These are phyloP conservation scores for Stemphylium beticola DNA, from an alignment of 2,329 filamentous ascomycete genomes.

Conservation along the genomic window DNA sequence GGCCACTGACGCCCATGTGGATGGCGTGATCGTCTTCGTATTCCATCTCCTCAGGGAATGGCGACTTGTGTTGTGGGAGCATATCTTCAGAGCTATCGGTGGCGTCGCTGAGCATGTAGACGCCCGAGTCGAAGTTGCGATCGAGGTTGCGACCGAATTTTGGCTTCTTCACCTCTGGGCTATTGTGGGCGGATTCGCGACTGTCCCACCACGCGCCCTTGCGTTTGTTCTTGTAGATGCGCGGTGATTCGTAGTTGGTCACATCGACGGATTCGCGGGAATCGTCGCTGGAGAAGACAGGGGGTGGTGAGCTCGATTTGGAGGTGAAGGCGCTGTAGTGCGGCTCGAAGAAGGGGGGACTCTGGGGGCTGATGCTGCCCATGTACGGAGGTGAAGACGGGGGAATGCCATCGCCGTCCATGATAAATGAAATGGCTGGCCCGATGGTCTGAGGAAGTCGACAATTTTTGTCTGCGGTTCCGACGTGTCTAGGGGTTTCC, in stretches of 20 bases:
- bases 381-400: conserved; percentile 33
- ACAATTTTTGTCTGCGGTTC: background rate
- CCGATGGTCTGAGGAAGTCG: too few species aligned
- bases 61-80: conserved; percentile 21
- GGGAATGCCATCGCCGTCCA: conserved; percentile 32
- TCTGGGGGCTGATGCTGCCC: conserved; percentile 26
- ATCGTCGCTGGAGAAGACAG: conserved; percentile 44
- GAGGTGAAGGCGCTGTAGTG: conserved; percentile 24
- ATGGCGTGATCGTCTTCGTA: conserved; percentile 9
- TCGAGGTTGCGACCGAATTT: conserved; percentile 41
- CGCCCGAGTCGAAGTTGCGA: conserved; percentile 41
- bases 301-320: conserved; percentile 42
- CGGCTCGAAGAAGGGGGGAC: conserved; percentile 36
- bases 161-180: conserved; percentile 31
- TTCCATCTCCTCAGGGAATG: conserved; percentile 15
- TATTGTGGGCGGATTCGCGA: conserved; percentile 20
- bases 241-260: conserved; percentile 41
- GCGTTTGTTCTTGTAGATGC: conserved; percentile 42
- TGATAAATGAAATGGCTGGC: conserved; percentile 1
- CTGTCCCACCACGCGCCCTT: conserved; percentile 42
- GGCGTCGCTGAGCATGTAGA: conserved; percentile 42
- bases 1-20: background rate
- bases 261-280: conserved; percentile 37
- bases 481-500: background rate
- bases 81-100: conserved; percentile 24